Conservation (phyloP, 768 basidiomycete genomes). For the Panellus pusillus region DNA sequence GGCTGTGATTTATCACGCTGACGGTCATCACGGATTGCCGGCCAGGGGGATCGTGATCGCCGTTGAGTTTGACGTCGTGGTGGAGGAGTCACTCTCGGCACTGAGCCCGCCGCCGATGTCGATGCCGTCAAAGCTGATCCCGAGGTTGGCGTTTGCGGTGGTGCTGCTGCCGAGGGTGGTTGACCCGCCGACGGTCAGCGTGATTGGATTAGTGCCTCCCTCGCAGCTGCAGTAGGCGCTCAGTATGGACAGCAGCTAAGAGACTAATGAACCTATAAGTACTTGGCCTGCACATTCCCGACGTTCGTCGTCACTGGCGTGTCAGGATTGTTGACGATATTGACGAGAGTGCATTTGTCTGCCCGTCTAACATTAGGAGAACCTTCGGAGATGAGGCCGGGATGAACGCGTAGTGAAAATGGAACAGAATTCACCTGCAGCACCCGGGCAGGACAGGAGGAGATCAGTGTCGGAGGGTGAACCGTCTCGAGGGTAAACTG, state of each 20-base stretch:
- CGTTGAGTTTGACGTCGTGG: conserved; percentile 4
- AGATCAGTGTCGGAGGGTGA: conserved; percentile 1
- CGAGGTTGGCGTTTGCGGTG: conserved; percentile 2
- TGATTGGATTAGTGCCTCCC: conserved; percentile 5
- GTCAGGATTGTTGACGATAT: conserved; percentile 13
- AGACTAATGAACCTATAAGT: background rate
- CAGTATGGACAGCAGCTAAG: background rate
- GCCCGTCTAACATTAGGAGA: conserved; percentile 8
- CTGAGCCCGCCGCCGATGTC: conserved; percentile 7
- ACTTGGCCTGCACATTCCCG: conserved; percentile 7
- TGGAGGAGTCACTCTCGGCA: background rate
- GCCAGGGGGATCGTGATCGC: background rate
- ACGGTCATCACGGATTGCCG: conserved; percentile 8
- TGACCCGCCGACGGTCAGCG: background rate
- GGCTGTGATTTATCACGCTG: conserved; percentile 4
- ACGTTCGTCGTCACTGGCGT: background rate
- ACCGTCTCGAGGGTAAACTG: background rate
- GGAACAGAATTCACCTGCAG: background rate
- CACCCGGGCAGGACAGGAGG: conserved; percentile 2
- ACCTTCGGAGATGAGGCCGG: background rate
- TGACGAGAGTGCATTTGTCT: conserved; percentile 11
- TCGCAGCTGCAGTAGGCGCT: conserved; percentile 1
- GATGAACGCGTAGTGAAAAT: too few relatives aligned
- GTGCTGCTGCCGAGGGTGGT: background rate
- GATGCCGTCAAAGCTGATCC: conserved; percentile 3